Evolutionary conservation across 2,329 filamentous ascomycete genomes (phyloP), one percentile per base, ranked within the genome.

Genomic region (Aaosphaeria pasadenensis): DNA sequence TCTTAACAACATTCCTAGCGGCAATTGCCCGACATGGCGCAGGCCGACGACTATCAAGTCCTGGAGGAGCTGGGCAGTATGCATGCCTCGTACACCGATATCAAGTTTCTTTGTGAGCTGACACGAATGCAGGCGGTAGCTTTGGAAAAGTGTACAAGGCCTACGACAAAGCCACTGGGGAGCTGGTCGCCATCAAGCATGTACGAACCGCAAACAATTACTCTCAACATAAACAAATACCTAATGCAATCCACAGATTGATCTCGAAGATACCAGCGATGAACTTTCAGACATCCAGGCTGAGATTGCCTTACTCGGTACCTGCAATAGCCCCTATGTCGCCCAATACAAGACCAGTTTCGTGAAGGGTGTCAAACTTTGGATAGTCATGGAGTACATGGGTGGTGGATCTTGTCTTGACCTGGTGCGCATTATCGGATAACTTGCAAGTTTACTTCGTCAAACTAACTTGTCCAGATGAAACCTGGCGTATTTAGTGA

Each of bases 381-480:
- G 94, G 94, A 99, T 99, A 66, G 90, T 97, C 49, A 99, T 99
- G 94, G 94, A 99, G 72, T 99, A 88, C 66, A 77, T 99, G 7
- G 94, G 94, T 5, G 94, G 94, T 54, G 94, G 94, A 38, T 97
- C 94, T 13, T 96, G 94, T 69, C 79, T 96, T 56, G 94, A 99
- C 70, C 72, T 99, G 77, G 89, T 95, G 81, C 62, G 78, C 47
- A 28, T 7, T 24, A 11, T 11, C 13, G 9, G 33, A 36, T 36
- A 36, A 9, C 9, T 11, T 13, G 24, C 6, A 31, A 30, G 44
- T 28, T 35, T 28, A 35, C n/a, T 24, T 13, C 9, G n/a, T 39
- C n/a, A 29, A 30, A 44, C 17, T 43, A 42, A 47, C 67, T 67
- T 48, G 72, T 52, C 11, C 62, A 94, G 89, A 78, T 97, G 54